phyloP scores from a whole-genome alignment of 1,284 basidiomycete species.

The Gymnopus androsaceus region DNA sequence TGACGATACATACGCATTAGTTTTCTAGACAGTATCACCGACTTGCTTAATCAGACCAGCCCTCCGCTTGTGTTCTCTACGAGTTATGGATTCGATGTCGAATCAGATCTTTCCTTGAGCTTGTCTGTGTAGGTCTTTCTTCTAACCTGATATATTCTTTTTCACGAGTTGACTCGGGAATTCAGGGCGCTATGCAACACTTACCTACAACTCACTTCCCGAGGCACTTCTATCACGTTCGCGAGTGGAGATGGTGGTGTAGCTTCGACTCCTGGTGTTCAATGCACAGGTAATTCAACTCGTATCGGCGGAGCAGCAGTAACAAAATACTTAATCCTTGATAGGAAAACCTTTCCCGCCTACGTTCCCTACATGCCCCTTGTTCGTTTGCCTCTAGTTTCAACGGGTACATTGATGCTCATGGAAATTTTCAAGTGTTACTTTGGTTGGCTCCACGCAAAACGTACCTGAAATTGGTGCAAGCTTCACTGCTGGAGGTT shows the following conservation, averaged over 20 bases:
- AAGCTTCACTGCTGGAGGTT: conserved; percentile 49
- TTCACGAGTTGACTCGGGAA: background rate
- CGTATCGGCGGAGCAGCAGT: background rate
- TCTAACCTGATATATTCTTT: background rate
- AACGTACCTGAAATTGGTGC: conserved; percentile 57
- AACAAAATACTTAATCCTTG: background rate
- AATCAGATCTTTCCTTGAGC: conserved; percentile 7
- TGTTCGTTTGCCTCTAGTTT: conserved; percentile 5
- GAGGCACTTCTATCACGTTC: conserved; percentile 3
- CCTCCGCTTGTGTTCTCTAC: conserved; percentile 13
- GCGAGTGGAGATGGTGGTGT: conserved; percentile 52
- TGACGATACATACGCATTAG: too few species aligned
- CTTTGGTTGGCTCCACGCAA: conserved; percentile 56
- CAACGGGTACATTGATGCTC: background rate
- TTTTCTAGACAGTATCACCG: conserved; percentile 9
- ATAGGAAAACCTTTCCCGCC: conserved; percentile 55
- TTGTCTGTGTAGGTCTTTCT: conserved; percentile 1
- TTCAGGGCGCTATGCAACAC: conserved; percentile 28
- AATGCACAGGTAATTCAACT: conserved; percentile 36
- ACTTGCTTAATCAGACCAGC: conserved; percentile 1
- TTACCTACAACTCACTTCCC: conserved; percentile 1
- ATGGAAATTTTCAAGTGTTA: conserved; percentile 64
- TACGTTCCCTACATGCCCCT: conserved; percentile 52
- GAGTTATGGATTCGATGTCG: conserved; percentile 12
- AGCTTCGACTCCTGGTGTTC: conserved; percentile 59